Evolutionary conservation across 192 early-diverging fungal genomes (phyloP).

Genomic region (Backusella westeae): DNA sequence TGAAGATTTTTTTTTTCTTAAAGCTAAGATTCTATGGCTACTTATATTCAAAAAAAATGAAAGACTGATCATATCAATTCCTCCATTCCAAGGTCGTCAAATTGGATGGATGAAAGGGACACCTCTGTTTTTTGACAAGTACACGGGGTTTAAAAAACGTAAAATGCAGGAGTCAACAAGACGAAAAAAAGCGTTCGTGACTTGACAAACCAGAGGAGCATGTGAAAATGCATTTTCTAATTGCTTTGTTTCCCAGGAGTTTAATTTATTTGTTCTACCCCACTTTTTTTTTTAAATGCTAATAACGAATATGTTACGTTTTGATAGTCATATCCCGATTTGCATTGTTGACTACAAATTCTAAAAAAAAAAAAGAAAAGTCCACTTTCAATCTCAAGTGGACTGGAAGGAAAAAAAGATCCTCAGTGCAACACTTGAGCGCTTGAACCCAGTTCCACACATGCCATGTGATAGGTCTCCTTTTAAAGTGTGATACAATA

Average conservation of each 20-base stretch:
- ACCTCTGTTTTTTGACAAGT: background rate
- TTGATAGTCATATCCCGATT: background rate
- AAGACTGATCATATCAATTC: background rate
- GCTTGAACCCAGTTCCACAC: background rate
- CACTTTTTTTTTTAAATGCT: background rate
- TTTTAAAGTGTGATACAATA: background rate
- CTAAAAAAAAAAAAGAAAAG: background rate
- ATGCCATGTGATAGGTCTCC: conserved; percentile 10
- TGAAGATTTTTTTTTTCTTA: background rate
- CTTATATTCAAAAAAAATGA: background rate
- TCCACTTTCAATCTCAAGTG: background rate
- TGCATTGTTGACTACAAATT: background rate
- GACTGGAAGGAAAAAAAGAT: background rate
- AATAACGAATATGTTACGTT: background rate
- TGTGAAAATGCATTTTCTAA: background rate
- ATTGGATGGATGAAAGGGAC: background rate
- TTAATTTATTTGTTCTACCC: background rate
- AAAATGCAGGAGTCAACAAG: background rate
- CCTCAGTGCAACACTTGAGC: background rate
- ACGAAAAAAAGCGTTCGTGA: background rate
- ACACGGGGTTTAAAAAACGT: background rate
- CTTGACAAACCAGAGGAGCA: background rate
- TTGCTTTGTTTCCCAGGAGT: background rate
- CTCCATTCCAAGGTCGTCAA: background rate
- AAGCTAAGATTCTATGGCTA: background rate